phyloP scores from a whole-genome alignment of 2,329 filamentous ascomycete species.

The Harringtonia aguacate region DNA sequence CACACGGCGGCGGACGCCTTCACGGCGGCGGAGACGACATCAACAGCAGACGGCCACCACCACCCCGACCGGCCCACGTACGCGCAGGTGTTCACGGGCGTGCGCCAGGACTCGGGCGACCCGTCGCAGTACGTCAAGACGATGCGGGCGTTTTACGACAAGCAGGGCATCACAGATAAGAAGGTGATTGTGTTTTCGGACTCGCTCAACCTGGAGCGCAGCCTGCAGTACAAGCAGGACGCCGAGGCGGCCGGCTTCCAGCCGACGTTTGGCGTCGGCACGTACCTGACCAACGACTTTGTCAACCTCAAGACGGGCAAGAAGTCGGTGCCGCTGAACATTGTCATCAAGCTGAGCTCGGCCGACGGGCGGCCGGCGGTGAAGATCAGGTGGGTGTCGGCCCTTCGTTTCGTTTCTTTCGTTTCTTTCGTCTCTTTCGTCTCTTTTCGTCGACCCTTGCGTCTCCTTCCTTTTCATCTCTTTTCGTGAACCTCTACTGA shows the following conservation, averaged over 20 bases:
- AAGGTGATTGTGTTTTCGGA: conserved; percentile 95
- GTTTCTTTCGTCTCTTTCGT: not conserved
- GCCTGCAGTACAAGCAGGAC: conserved; percentile 78
- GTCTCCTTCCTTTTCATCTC: not conserved
- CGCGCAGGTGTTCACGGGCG: conserved; percentile 71
- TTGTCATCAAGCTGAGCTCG: conserved; percentile 92
- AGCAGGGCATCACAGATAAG: conserved; percentile 61
- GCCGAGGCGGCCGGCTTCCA: conserved; percentile 73
- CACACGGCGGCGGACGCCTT: conserved; percentile 8
- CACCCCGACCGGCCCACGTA: conserved; percentile 46
- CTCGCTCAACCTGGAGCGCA: conserved; percentile 82
- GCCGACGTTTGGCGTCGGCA: conserved; percentile 88
- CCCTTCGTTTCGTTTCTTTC: conserved; percentile 9
- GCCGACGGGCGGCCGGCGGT: conserved; percentile 72
- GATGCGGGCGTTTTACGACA: conserved; percentile 73
- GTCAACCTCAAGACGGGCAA: conserved; percentile 56
- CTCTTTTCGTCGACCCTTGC: not conserved
- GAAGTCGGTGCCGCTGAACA: conserved; percentile 88
- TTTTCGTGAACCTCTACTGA: not conserved
- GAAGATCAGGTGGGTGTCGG: conserved; percentile 61
- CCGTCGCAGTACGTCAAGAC: conserved; percentile 67
- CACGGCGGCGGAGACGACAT: conserved; percentile 21
- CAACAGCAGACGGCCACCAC: too few species aligned
- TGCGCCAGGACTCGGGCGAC: conserved; percentile 85
- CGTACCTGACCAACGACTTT: conserved; percentile 94